Evolutionary conservation across 2,329 filamentous ascomycete genomes (phyloP).

Genomic region (Nigrograna mackinnonii): DNA sequence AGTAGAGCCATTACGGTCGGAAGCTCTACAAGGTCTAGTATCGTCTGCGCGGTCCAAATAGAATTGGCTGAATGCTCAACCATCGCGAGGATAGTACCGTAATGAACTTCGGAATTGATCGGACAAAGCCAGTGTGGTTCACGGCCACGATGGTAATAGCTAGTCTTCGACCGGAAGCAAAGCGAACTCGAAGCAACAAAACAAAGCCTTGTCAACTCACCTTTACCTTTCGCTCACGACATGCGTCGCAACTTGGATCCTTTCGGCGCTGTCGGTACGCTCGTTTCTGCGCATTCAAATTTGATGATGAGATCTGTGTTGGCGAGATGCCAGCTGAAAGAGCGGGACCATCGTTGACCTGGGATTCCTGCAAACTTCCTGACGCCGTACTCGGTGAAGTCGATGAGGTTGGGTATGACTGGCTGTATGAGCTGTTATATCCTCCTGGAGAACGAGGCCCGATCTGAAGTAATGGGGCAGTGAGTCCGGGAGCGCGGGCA

Average conservation of each 20-base stretch:
- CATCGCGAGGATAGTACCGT: too few relatives aligned
- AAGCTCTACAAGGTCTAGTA: too few relatives aligned
- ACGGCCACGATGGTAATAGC: too few relatives aligned
- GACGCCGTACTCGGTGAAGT: slow-evolving; percentile 40
- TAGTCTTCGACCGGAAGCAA: too few relatives aligned
- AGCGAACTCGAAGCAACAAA: too few relatives aligned
- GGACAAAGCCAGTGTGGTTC: too few relatives aligned
- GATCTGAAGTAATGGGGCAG: slow-evolving; percentile 27
- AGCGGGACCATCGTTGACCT: slow-evolving; percentile 31
- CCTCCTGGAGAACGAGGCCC: slow-evolving; percentile 35
- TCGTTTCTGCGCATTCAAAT: slow-evolving; percentile 78
- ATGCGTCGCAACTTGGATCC: slow-evolving; percentile 97
- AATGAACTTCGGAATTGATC: too few relatives aligned
- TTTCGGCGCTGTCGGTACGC: slow-evolving; percentile 94
- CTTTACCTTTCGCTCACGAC: slow-evolving; percentile 78
- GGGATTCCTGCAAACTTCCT: slow-evolving; percentile 32
- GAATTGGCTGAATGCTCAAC: too few relatives aligned
- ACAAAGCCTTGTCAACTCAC: slow-evolving; percentile 47
- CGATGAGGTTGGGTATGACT: slow-evolving; percentile 27
- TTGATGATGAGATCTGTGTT: slow-evolving; percentile 49
- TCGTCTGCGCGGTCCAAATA: too few relatives aligned
- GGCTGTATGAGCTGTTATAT: slow-evolving; percentile 33
- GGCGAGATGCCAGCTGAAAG: slow-evolving; percentile 45
- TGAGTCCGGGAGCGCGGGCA: slow-evolving; percentile 26
- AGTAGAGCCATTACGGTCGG: too few relatives aligned